Base-by-base conservation (phyloP, 345 rosid genomes). In the Brassica carinata region DNA sequence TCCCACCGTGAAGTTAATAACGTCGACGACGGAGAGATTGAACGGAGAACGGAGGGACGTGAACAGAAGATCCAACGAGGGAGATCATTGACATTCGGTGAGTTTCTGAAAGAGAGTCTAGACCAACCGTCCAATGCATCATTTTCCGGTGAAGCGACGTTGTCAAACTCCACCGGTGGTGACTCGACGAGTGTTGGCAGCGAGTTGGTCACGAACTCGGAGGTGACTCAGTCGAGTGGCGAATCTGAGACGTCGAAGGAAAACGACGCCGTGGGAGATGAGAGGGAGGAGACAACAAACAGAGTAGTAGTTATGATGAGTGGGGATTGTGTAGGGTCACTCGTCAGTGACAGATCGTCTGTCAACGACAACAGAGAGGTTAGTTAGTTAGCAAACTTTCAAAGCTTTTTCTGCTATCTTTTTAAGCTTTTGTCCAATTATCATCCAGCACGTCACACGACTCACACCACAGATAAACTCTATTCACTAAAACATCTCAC, bases 341-440 rank as follows among this genome's bases (percentile, higher is more conserved):
- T 75, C 15, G 89, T 30, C 79, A 87, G 90, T 64, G 87, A 78
- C 43, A 83, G 74, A 68, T 84, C 84, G 66, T 83, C 89, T 79
- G 55, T 76, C 61, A 67, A 65, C 81, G 33, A 66, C 73, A 80
- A 64, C 79, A 51, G 62, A 17, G 83, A 90, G 94, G 97, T 89
- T 8, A 81, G 19, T 8, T 59, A 68, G 33, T 78, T 76, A 71
- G 15, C 66, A 64, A 78, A 62, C 70, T 77, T 45, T 36, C 27
- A 57, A 76, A 73, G 76, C 11, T 13, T 38, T 48, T 15, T 48
- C 59, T 0, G 8, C 27, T 58, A 10, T 15, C 15, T 26, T 10
- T n/a, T 10, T 36, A 7, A 36, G 2, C 5, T 64, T 23, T 59
- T 30, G 0, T 14, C 45, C 75, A 61, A 69, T 62, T n/a, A 61